Evolutionary conservation across 2,329 filamentous ascomycete genomes (phyloP), one percentile per base, ranked within the genome.

Genomic region (Calycina herbarum): DNA sequence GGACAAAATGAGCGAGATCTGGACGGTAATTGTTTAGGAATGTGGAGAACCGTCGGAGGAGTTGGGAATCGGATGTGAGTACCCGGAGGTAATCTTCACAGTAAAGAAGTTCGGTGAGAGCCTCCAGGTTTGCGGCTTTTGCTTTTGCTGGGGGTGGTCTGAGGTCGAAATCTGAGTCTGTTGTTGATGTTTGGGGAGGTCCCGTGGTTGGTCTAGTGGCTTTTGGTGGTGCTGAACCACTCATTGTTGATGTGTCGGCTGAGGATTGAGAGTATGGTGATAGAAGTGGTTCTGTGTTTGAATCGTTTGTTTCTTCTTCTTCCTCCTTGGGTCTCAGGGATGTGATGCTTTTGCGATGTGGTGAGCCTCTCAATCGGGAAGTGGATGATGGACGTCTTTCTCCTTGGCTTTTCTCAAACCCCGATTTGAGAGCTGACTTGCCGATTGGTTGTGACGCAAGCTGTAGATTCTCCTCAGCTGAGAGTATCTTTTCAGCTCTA

Each of bases 21-120:
- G 67, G 65, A 10, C 61, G 51, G 33, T 69, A 69, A 31, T 42
- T 64, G 17, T 60, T 62, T 4, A 69, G 60, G 35, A 69, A 69
- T 20, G 59, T 51, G 20, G 33, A 58, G 48, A 69, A 69, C 13
- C 65, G 56, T 40, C 29, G 20, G 17, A 69, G 60, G 13, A 64
- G 45, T 20, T 61, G 35, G 10, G 62, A 35, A 29, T 66, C 64
- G 11, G 33, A 57, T 1, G 61, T 57, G 17, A 69, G 56, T 4
- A 60, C 59, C 5, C 61, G 42, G 8, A 69, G 62, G 40, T 69
- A 65, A 17, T 42, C 59, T 45, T 64, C 54, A 1, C 65, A 69
- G 57, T 61, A 67, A 1, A 69, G 48, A 7, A 63, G 24, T 17
- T 64, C 42, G 5, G 62, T 31, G 1, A 66, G 56, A 15, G 45